These are phyloP conservation scores for Fomitopsis pulvina DNA, from an alignment of 768 basidiomycete species.

Conservation along the genomic window DNA sequence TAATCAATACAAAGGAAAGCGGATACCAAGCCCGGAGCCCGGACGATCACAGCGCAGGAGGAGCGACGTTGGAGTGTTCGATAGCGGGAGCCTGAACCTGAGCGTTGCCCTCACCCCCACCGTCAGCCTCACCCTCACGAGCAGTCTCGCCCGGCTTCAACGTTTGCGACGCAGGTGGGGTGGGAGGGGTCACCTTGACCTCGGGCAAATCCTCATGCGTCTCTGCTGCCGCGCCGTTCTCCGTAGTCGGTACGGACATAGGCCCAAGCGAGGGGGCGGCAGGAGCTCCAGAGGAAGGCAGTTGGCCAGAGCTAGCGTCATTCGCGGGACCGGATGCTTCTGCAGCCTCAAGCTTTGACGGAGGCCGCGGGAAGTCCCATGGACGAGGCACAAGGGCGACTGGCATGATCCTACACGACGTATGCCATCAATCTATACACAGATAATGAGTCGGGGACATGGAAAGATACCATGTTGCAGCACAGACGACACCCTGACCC, in stretches of 20 bases:
- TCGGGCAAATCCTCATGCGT: constrained; percentile 5
- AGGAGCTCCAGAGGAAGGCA: background rate
- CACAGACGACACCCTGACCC: constrained; percentile 79
- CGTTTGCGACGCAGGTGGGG: constrained; percentile 12
- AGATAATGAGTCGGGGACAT: background rate
- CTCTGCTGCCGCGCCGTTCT: constrained; percentile 3
- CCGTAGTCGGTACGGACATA: background rate
- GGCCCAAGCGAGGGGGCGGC: constrained; percentile 6
- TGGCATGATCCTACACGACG: constrained; percentile 60
- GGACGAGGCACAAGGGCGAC: constrained; percentile 71
- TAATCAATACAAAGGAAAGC: background rate
- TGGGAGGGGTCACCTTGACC: constrained; percentile 16
- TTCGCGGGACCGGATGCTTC: background rate
- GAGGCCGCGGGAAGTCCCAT: constrained; percentile 63
- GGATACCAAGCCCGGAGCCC: background rate
- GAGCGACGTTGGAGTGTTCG: no score
- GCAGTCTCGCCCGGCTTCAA: no score
- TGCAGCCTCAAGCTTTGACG: constrained; percentile 14
- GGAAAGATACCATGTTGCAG: constrained; percentile 68
- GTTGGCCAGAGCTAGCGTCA: background rate
- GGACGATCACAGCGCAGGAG: no score
- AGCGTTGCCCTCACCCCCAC: no score
- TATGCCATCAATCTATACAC: background rate
- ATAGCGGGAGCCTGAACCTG: no score
- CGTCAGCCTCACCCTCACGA: no score